Evolutionary conservation across 257 asterid species (phyloP).

Genomic region (Craterostigma plantagineum): DNA sequence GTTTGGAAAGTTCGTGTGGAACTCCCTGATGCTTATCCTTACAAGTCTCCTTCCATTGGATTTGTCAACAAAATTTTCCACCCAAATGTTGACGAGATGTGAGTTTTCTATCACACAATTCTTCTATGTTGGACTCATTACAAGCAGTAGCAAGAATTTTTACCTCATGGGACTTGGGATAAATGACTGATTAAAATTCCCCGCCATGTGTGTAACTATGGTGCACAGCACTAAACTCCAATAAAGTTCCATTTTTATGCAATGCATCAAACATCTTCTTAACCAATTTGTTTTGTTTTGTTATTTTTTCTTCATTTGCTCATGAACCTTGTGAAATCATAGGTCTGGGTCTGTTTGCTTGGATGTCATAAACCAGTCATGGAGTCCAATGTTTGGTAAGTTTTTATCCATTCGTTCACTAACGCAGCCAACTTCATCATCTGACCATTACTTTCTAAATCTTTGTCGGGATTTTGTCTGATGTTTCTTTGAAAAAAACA

Average conservation of each 20-base stretch:
- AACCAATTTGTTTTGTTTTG: neutral
- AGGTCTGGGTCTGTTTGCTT: constrained; percentile 92
- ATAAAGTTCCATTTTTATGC: neutral
- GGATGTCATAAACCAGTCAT: constrained; percentile 88
- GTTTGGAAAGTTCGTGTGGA: constrained; percentile 87
- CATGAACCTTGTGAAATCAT: constrained; percentile 8
- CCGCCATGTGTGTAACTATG: too few relatives aligned
- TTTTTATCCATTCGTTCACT: constrained; percentile 6
- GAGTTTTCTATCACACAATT: constrained; percentile 13
- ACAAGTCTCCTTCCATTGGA: constrained; percentile 86
- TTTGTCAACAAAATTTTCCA: constrained; percentile 87
- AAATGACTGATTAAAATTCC: neutral
- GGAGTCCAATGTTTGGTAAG: constrained; percentile 97
- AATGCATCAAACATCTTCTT: neutral
- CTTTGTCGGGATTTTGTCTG: neutral
- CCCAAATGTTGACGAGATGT: constrained; percentile 94
- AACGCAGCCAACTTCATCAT: neutral
- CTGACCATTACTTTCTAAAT: neutral
- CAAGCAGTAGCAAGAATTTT: neutral
- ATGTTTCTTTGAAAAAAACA: neutral
- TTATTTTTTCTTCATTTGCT: constrained; percentile 2
- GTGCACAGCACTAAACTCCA: too few relatives aligned
- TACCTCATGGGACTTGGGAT: neutral
- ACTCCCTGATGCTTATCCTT: constrained; percentile 90
- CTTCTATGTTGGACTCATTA: neutral